phyloP scores from a whole-genome alignment of 306 rosid genomes.

The Prunus dulcis region DNA sequence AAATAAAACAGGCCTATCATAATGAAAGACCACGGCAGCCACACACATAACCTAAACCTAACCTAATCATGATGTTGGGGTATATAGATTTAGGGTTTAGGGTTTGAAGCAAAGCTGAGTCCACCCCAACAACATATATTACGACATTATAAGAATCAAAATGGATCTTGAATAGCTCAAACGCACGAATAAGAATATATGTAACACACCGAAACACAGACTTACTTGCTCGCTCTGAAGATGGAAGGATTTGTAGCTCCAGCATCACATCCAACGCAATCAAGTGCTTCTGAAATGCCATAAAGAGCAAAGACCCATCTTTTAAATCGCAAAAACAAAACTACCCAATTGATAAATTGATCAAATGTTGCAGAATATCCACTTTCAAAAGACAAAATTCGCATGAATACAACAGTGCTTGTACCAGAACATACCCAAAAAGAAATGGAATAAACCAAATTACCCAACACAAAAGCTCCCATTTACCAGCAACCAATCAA shows the following conservation, averaged over 20 bases:
- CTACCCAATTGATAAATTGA: conserved; percentile 3
- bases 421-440: neutral
- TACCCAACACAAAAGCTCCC: conserved; percentile 21
- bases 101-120: neutral
- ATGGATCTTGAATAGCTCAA: conserved; percentile 8
- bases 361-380: conserved; percentile 10
- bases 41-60: too few species aligned
- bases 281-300: conserved; percentile 19
- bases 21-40: too few species aligned
- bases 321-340: conserved; percentile 18
- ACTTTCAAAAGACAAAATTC: neutral
- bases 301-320: conserved; percentile 10
- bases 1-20: too few species aligned
- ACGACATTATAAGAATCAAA: conserved; percentile 8
- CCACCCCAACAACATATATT: conserved; percentile 24
- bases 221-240: neutral
- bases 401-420: conserved; percentile 51
- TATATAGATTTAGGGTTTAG: too few species aligned
- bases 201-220: neutral
- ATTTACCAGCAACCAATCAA: conserved; percentile 36
- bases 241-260: conserved; percentile 15
- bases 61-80: too few species aligned
- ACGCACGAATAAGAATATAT: neutral
- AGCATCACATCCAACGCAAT: conserved; percentile 9
- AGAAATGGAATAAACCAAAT: conserved; percentile 10